Evolutionary conservation across 257 asterid genomes (phyloP).

Genomic region (Hygrophila difformis): DNA sequence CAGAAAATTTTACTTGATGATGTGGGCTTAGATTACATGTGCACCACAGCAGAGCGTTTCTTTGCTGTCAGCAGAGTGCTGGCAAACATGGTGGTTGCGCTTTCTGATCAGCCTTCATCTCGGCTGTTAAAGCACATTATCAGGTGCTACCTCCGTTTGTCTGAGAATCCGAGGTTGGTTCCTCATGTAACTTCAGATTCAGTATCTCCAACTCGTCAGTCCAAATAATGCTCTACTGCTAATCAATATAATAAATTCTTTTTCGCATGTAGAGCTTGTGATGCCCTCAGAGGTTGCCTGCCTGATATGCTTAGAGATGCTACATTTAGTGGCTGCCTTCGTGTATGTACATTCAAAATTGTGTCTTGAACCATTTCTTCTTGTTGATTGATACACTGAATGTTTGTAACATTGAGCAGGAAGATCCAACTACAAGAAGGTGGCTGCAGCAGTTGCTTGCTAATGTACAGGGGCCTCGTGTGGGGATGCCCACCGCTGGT

Average conservation of each 20-base stretch:
- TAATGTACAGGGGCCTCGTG: conserved; percentile 81
- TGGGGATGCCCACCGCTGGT: conserved; percentile 52
- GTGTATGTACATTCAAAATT: conserved; percentile 36
- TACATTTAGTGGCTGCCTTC: conserved; percentile 77
- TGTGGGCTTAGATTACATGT: conserved; percentile 80
- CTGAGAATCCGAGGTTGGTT: conserved; percentile 73
- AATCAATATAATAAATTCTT: no score
- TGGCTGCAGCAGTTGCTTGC: conserved; percentile 79
- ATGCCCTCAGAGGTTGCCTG: conserved; percentile 74
- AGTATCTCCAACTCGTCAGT: no score
- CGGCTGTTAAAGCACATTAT: conserved; percentile 80
- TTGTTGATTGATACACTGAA: neutral
- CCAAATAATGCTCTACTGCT: no score
- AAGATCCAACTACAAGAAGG: conserved; percentile 77
- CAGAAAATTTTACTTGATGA: conserved; percentile 95
- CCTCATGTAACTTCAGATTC: neutral
- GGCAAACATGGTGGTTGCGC: conserved; percentile 85
- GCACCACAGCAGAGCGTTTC: conserved; percentile 85
- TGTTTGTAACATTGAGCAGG: conserved; percentile 31
- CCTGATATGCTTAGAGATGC: conserved; percentile 82
- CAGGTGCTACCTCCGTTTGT: conserved; percentile 85
- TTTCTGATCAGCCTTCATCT: conserved; percentile 77
- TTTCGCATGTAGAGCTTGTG: conserved; percentile 58
- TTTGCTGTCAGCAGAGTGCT: conserved; percentile 84
- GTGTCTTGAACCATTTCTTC: neutral